Evolutionary conservation across 306 rosid genomes (phyloP), one percentile per base, ranked within the genome.

Genomic region (Morella rubra): DNA sequence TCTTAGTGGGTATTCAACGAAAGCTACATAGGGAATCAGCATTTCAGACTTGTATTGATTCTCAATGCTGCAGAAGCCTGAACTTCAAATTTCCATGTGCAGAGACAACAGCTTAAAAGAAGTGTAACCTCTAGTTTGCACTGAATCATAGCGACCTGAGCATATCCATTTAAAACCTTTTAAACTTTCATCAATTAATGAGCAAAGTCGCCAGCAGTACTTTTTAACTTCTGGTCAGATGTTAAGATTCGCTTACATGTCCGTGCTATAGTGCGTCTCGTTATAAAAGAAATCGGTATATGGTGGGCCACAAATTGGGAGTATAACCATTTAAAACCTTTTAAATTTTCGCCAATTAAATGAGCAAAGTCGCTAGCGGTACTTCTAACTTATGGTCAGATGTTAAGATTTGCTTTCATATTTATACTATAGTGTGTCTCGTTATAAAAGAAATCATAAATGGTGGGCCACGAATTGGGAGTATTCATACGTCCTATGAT

Each of bases 1-100:
- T 77, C 58, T 60, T n/a, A 73, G 44, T 44, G 74, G 40, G 68
- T 19, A 82, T 52, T 73, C 79, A 69, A 68, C 62, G 7, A n/a
- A 55, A 80, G 32, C 32, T 27, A 27, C 32, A 27, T 27, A 27
- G 32, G 32, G 32, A 27, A 27, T 27, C 32, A 27, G 32, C 32
- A 27, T 27, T 27, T 27, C 32, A 37, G 66, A 64, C 67, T 6
- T 14, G 44, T 68, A 60, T 27, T 32, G 71, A 46, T 69, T 65
- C 24, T 65, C 32, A 8, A 65, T 49, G 8, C 15, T 65, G 42
- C 22, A 65, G 71, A 65, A 65, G 49, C 71, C 71, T 41, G 14
- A 65, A 65, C 40, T 65, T 14, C 15, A 7, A 18, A 65, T 42
- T 42, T 52, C 50, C 62, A 13, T 49, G 41, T 77, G 58, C 41